Evolutionary conservation across 1,284 basidiomycete species (phyloP), one percentile per base, ranked within the genome.

Genomic region (Amylostereum areolatum): DNA sequence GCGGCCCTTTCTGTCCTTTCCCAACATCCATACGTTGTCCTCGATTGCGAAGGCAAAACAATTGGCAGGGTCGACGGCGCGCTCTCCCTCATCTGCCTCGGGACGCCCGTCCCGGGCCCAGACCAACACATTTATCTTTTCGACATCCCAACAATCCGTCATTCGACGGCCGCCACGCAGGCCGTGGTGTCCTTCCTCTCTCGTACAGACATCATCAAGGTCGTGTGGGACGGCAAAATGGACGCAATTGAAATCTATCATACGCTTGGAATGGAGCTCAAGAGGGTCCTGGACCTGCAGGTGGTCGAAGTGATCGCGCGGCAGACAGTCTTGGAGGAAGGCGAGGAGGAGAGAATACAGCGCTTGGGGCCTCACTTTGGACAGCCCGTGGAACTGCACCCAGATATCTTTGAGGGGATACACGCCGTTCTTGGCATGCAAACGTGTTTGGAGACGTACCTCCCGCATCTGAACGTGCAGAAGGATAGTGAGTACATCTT

Each of bases 171-270:
- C 32, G 51, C 29, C 33, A 36, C 34, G 28, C 52, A 43, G 36
- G 52, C n/a, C 42, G 59, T 2, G 53, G 51, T 40, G 48, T 54
- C 5, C 12, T 53, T 70, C 12, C 62, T 74, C 43, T 52, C 56
- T 33, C 52, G 64, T 24, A 51, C 57, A 6, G 47, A 50, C 1
- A 54, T 71, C 39, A 58, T 62, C 29, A 74, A 75, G 58, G 52
- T 75, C 49, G 70, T 71, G 48, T 74, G 73, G 72, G 72, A 74
- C 52, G 73, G 72, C 12, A 63, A 71, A 1, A 66, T 69, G 59
- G 73, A 74, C 55, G 70, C 57, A 55, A 54, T 69, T 30, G 73
- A 74, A 54, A 60, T 75, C 2, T 55, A 34, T 3, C 50, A 57
- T 9, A 52, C 56, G 1, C 68, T 66, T 33, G 65, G 62, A 1